A percentile compares a stretch with the other conserved stretches of the same genome.
Evolutionary conservation across 163 green algal species (phyloP).

Genomic region (Botryococcus braunii): DNA sequence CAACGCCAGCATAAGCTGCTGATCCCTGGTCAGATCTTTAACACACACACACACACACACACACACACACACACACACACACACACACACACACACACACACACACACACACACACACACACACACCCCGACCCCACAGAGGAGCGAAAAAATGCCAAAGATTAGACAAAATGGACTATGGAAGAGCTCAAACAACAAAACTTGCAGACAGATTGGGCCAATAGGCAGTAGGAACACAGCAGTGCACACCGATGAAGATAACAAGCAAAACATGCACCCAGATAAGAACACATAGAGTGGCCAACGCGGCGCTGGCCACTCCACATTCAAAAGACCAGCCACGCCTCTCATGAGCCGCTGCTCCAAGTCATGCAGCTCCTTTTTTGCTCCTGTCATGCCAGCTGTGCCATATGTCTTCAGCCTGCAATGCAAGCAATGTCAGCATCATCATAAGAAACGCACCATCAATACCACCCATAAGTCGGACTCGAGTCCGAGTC

Average conservation of each 20-base stretch:
- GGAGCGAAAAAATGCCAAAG: not conserved
- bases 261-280: conserved; percentile 77
- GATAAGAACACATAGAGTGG: conserved; percentile 61
- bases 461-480: too few species aligned
- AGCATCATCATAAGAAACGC: too few species aligned
- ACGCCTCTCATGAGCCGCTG: not conserved
- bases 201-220: not conserved
- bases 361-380: conserved; percentile 9
- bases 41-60: too few species aligned
- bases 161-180: too few species aligned
- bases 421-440: too few species aligned
- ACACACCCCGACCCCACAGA: not conserved
- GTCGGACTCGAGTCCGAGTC: too few species aligned
- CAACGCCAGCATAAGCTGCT: too few species aligned
- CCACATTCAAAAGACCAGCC: not conserved
- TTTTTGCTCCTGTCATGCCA: too few species aligned
- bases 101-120: not conserved
- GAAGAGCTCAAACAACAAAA: not conserved
- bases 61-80: too few species aligned
- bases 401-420: too few species aligned
- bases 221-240: conserved; percentile 33
- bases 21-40: too few species aligned
- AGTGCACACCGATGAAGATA: conserved; percentile 67
- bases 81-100: not conserved
- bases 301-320: conserved; percentile 38